Percentiles rank a stretch among this genome's conserved stretches.
phyloP scores from a whole-genome alignment of 139 green algal genomes.

The Micractinium sp. region DNA sequence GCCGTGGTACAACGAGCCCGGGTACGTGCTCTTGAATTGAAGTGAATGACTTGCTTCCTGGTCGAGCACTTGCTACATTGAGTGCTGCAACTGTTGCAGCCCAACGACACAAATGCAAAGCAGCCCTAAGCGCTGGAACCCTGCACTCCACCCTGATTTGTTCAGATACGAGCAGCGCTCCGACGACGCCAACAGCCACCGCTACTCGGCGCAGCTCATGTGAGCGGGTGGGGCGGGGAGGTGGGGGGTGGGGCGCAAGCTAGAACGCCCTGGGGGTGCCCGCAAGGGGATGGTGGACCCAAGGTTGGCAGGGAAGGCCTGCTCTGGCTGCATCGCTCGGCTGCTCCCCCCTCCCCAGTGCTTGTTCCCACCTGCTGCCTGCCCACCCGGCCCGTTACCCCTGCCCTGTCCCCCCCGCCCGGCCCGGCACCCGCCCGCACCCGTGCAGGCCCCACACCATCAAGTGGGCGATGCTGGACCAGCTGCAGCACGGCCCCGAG shows the following conservation, averaged over 20 bases:
- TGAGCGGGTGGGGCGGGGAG: conserved; percentile 32
- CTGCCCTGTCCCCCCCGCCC: neutral
- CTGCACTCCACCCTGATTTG: too few relatives aligned
- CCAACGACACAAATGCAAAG: too few relatives aligned
- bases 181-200: conserved; percentile 47
- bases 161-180: conserved; percentile 55
- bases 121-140: too few relatives aligned
- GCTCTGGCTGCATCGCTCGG: too few relatives aligned
- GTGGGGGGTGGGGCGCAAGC: too few relatives aligned
- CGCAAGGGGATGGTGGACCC: neutral
- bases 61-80: too few relatives aligned
- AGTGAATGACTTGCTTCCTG: too few relatives aligned
- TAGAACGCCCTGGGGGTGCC: too few relatives aligned
- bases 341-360: neutral
- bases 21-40: neutral
- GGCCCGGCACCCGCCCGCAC: neutral
- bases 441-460: conserved; percentile 50
- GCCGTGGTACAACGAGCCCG: conserved; percentile 67
- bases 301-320: too few relatives aligned
- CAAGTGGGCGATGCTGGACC: conserved; percentile 72
- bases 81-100: too few relatives aligned
- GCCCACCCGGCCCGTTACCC: too few relatives aligned
- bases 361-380: too few relatives aligned
- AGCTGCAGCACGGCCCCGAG: conserved; percentile 61
- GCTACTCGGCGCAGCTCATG: conserved; percentile 45